phyloP scores from a whole-genome alignment of 2,329 filamentous ascomycete genomes.

The Grosmannia serpens region DNA sequence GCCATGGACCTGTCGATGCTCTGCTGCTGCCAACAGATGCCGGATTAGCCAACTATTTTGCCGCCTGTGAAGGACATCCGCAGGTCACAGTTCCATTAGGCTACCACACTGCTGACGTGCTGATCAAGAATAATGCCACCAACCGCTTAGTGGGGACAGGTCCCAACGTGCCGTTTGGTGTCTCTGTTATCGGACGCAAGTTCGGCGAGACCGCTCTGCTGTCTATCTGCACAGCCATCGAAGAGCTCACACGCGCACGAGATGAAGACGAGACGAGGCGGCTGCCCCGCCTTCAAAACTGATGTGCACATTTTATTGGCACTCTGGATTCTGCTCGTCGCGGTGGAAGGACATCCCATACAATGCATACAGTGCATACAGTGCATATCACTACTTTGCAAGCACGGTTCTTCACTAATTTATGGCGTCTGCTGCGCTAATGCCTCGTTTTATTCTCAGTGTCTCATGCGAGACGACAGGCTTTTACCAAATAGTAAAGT shows the following conservation, averaged over 20 bases:
- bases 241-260: slow-evolving; percentile 39
- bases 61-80: slow-evolving; percentile 45
- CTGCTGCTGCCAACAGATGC: slow-evolving; percentile 44
- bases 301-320: background rate
- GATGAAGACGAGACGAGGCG: slow-evolving; percentile 15
- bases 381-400: no score
- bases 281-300: background rate
- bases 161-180: slow-evolving; percentile 41
- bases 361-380: no score
- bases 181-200: slow-evolving; percentile 48
- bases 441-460: no score
- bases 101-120: slow-evolving; percentile 37
- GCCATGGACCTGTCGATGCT: slow-evolving; percentile 46
- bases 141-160: slow-evolving; percentile 38
- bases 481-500: no score
- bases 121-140: slow-evolving; percentile 28
- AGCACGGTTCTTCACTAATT: no score
- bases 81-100: slow-evolving; percentile 54
- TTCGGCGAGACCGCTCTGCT: slow-evolving; percentile 53
- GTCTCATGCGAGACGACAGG: no score
- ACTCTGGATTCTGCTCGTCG: no score
- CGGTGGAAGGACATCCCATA: no score
- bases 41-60: slow-evolving; percentile 43
- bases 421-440: no score
- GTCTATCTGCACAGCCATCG: slow-evolving; percentile 56